A percentile compares a stretch with the other conserved stretches of the same genome.
Evolutionary conservation across 140 eudicot species (phyloP).

Genomic region (Senecio squalidus): DNA sequence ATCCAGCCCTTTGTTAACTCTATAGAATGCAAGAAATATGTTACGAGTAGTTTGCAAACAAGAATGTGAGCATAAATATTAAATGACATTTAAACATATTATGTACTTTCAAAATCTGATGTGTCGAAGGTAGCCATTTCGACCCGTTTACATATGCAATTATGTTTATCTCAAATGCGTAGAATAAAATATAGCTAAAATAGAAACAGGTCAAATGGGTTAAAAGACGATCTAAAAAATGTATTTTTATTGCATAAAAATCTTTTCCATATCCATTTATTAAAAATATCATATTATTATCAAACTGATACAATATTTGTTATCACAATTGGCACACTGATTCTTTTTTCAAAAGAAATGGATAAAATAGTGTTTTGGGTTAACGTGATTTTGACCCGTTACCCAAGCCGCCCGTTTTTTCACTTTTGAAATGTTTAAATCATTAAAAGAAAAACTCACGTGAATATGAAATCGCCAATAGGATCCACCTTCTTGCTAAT

Average conservation of each 20-base stretch:
- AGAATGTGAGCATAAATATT: neutral
- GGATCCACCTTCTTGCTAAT: conserved; percentile 47
- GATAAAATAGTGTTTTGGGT: neutral
- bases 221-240: neutral
- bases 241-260: neutral
- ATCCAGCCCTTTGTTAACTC: conserved; percentile 45
- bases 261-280: neutral
- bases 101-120: too few relatives aligned
- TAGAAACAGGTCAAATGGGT: neutral
- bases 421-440: neutral
- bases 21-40: conserved; percentile 19
- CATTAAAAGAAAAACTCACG: conserved; percentile 21
- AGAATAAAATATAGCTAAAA: neutral
- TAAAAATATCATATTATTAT: neutral
- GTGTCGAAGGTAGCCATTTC: too few relatives aligned
- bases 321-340: neutral
- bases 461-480: conserved; percentile 62
- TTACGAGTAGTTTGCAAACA: neutral
- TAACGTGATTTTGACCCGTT: neutral
- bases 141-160: too few relatives aligned
- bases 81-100: neutral
- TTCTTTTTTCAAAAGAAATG: neutral
- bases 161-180: neutral
- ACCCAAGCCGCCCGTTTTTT: neutral
- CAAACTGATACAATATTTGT: neutral